These are phyloP conservation scores for Flaveria ramosissima DNA, from an alignment of 129 eudicot genomes.

Conservation along the genomic window DNA sequence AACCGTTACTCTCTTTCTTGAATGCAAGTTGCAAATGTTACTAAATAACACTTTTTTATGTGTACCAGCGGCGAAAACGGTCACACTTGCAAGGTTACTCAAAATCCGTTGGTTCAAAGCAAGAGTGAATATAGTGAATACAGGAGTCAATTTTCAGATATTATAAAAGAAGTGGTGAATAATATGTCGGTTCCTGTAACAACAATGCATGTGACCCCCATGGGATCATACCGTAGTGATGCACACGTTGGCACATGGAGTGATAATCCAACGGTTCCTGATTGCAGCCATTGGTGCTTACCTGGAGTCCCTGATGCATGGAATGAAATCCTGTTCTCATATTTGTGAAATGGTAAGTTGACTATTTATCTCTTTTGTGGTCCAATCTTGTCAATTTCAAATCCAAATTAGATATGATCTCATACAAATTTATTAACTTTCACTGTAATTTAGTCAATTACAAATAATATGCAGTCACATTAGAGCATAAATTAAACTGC, in stretches of 20 bases:
- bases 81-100: slow-evolving; percentile 67
- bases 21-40: neutral
- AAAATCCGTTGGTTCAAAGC: slow-evolving; percentile 40
- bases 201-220: slow-evolving; percentile 78
- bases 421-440: slow-evolving; percentile 3
- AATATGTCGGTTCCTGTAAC: slow-evolving; percentile 69
- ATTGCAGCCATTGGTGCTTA: slow-evolving; percentile 97
- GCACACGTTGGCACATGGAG: slow-evolving; percentile 98
- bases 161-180: slow-evolving; percentile 50
- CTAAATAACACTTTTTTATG: neutral
- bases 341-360: slow-evolving; percentile 20
- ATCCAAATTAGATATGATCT: slow-evolving; percentile 22
- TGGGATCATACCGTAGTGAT: slow-evolving; percentile 86
- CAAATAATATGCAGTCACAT: slow-evolving; percentile 14
- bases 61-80: slow-evolving; percentile 55
- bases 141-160: slow-evolving; percentile 55
- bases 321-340: slow-evolving; percentile 79
- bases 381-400: neutral
- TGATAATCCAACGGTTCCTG: slow-evolving; percentile 81
- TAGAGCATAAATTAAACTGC: slow-evolving; percentile 17
- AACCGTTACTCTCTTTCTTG: neutral
- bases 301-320: slow-evolving; percentile 97
- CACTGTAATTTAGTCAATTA: neutral
- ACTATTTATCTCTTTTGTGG: neutral
- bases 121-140: slow-evolving; percentile 46